Percentiles rank a stretch among this genome's conserved stretches.
These are phyloP conservation scores for Huntiella omanensis DNA, from an alignment of 2,329 filamentous ascomycete species.

Conservation along the genomic window DNA sequence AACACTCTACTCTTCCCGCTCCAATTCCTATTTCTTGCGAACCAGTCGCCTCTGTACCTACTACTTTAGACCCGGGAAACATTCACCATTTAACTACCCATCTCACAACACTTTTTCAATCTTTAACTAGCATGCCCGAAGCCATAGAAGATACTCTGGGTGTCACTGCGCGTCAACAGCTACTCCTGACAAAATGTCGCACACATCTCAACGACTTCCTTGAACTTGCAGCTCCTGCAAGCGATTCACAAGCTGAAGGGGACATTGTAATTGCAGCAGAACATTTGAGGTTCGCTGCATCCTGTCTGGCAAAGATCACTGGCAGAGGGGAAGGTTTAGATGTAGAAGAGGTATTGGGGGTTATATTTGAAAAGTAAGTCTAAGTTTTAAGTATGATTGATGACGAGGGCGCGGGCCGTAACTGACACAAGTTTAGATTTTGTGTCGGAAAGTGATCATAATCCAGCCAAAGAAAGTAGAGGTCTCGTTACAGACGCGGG, in stretches of 20 bases:
- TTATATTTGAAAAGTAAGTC: slow-evolving; percentile 90
- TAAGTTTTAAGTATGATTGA: background rate
- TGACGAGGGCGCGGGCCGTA: background rate
- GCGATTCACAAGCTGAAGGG: slow-evolving; percentile 28
- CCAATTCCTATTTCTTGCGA: slow-evolving; percentile 10
- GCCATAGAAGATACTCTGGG: slow-evolving; percentile 72
- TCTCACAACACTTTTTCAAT: slow-evolving; percentile 48
- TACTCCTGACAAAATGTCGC: slow-evolving; percentile 59
- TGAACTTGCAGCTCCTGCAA: slow-evolving; percentile 27
- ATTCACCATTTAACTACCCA: slow-evolving; percentile 49
- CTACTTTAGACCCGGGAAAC: slow-evolving; percentile 36
- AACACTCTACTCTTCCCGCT: background rate
- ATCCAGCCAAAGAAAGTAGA: background rate
- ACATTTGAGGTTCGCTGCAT: slow-evolving; percentile 62
- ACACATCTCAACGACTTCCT: slow-evolving; percentile 57
- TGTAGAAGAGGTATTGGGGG: slow-evolving; percentile 86
- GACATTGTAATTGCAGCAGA: slow-evolving; percentile 88
- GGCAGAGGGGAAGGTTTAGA: slow-evolving; percentile 71
- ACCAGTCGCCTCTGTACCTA: slow-evolving; percentile 48
- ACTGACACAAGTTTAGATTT: slow-evolving; percentile 22
- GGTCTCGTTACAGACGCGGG: background rate
- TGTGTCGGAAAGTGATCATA: slow-evolving; percentile 25
- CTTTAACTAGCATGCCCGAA: slow-evolving; percentile 49
- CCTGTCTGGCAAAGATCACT: slow-evolving; percentile 69
- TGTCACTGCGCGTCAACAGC: slow-evolving; percentile 74